A percentile compares a stretch with the other conserved stretches of the same genome.
phyloP scores from a whole-genome alignment of 2,329 filamentous ascomycete genomes.

The Coleophoma eucalyptorum region DNA sequence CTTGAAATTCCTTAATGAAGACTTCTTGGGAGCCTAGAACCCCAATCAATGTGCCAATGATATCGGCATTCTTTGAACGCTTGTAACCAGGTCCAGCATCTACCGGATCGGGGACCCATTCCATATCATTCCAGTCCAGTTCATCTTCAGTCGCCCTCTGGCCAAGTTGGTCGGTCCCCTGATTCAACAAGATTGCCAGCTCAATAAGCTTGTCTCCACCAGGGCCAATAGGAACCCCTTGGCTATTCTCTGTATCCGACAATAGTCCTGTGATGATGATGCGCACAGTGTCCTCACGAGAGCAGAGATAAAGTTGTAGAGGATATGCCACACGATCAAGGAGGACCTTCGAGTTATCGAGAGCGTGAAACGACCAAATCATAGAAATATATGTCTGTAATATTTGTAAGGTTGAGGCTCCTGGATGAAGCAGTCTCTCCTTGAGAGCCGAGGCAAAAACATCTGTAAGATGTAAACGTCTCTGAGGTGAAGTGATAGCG shows the following conservation, averaged over 20 bases:
- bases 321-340: constrained; percentile 70
- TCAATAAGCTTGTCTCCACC: constrained; percentile 55
- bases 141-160: constrained; percentile 60
- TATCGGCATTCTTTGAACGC: constrained; percentile 82
- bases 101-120: constrained; percentile 88
- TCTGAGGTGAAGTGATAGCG: constrained; percentile 63
- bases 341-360: constrained; percentile 75
- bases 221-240: constrained; percentile 27
- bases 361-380: constrained; percentile 70
- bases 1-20: constrained; percentile 93
- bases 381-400: constrained; percentile 75
- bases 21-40: constrained; percentile 85
- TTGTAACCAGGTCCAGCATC: constrained; percentile 93
- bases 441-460: constrained; percentile 64
- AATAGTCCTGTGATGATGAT: constrained; percentile 74
- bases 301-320: constrained; percentile 71
- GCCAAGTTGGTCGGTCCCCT: constrained; percentile 40
- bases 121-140: constrained; percentile 87
- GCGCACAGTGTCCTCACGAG: constrained; percentile 72
- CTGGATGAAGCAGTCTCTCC: constrained; percentile 67
- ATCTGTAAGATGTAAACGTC: constrained; percentile 66
- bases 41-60: constrained; percentile 85
- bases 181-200: constrained; percentile 57
- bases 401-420: constrained; percentile 72
- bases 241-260: constrained; percentile 49